Conservation (phyloP, 2,329 filamentous ascomycete species). For the Clonostachys chloroleuca region DNA sequence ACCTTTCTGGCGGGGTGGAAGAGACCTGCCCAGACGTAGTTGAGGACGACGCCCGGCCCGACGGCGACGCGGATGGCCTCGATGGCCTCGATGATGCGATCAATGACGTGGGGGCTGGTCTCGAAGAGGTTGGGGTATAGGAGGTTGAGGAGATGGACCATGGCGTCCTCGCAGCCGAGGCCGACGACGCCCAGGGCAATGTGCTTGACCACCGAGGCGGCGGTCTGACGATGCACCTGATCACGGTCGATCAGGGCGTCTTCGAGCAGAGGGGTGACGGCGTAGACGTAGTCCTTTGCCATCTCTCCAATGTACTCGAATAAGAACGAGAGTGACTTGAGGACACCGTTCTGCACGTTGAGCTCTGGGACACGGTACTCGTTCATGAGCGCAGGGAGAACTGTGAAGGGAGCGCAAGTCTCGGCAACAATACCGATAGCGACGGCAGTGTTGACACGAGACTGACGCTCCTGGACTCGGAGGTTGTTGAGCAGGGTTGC, state of each 20-base stretch:
- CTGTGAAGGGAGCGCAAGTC: constrained; percentile 96
- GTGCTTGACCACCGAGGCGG: constrained; percentile 95
- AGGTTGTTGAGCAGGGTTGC: constrained; percentile 95
- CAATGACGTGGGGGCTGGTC: constrained; percentile 96
- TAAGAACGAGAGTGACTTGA: constrained; percentile 94
- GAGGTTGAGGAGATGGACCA: constrained; percentile 95
- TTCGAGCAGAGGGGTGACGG: constrained; percentile 90
- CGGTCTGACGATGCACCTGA: constrained; percentile 96
- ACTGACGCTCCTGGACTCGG: constrained; percentile 94
- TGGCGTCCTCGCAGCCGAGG: constrained; percentile 94
- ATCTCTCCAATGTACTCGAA: constrained; percentile 99
- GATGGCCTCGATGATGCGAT: constrained; percentile 95
- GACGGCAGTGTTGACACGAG: constrained; percentile 95
- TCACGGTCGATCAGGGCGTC: constrained; percentile 97
- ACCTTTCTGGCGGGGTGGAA: constrained; percentile 98
- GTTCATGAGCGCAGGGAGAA: constrained; percentile 98
- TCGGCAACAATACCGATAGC: constrained; percentile 98
- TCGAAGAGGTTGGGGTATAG: constrained; percentile 97
- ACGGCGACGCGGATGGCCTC: constrained; percentile 93
- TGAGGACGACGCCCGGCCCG: constrained; percentile 88
- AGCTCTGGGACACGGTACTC: constrained; percentile 97
- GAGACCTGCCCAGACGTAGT: constrained; percentile 96
- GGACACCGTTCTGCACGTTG: constrained; percentile 97
- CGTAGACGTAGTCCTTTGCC: constrained; percentile 99
- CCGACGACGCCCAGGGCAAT: constrained; percentile 97